Conservation (phyloP, 257 asterid species). For the Avicennia marina region DNA sequence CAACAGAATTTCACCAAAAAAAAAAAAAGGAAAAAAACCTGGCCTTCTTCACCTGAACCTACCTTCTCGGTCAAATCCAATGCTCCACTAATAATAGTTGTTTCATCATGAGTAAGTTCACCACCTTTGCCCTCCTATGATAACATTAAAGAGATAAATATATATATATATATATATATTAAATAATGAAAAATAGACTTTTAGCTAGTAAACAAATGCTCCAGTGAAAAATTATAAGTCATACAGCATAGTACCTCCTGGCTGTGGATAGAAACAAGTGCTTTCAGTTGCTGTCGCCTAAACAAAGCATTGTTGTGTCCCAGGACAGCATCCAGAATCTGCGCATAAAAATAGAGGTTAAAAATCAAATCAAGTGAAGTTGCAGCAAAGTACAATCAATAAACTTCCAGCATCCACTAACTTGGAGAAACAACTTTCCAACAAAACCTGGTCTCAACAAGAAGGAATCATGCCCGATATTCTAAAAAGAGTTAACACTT, state of each 20-base stretch:
- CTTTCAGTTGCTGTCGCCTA: conserved; percentile 94
- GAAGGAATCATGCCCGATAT: not conserved
- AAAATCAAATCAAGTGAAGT: not conserved
- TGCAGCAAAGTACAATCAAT: not conserved
- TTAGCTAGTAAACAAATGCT: not conserved
- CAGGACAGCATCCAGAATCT: conserved; percentile 80
- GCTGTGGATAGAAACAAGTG: conserved; percentile 89
- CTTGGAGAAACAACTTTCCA: not conserved
- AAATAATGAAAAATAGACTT: not conserved
- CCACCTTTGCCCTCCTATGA: conserved; percentile 97
- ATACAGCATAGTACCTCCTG: conserved; percentile 58
- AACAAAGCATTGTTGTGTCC: conserved; percentile 83
- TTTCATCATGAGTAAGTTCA: conserved; percentile 88
- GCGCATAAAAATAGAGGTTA: not conserved
- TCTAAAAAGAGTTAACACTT: not conserved
- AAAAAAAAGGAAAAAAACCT: not conserved
- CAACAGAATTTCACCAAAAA: too few species aligned
- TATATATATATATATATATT: not conserved
- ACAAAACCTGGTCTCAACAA: not conserved
- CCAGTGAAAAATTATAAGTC: not conserved
- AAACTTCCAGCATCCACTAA: not conserved
- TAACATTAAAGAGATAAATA: conserved; percentile 9
- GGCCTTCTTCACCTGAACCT: conserved; percentile 12
- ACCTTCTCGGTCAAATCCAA: conserved; percentile 97
- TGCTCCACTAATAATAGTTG: conserved; percentile 94